Evolutionary conservation across 176 grass and related monocot genomes (phyloP).

Genomic region (Luzula sylvatica): DNA sequence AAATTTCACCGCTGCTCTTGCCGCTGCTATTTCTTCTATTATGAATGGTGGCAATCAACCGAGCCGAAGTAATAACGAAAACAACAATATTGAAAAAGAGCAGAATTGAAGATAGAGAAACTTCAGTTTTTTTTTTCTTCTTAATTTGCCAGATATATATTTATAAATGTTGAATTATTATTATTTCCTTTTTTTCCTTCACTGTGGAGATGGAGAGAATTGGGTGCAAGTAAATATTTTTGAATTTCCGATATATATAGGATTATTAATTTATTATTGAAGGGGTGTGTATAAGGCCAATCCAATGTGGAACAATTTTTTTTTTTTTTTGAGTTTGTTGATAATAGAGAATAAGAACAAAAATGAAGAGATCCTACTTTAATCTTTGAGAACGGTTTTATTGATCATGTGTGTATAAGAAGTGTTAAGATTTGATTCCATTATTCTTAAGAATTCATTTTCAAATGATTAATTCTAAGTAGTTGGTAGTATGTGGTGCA

Average conservation of each 20-base stretch:
- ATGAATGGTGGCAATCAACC: constrained; percentile 37
- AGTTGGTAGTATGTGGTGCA: not conserved
- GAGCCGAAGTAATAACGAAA: constrained; percentile 12
- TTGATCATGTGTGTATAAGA: no score
- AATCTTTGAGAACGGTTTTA: not conserved
- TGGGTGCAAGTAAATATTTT: constrained; percentile 18
- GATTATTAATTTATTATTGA: not conserved
- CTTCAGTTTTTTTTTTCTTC: constrained; percentile 6
- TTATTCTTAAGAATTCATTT: constrained; percentile 1
- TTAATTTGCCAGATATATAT: constrained; percentile 19
- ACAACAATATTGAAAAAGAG: constrained; percentile 27
- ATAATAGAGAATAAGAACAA: constrained; percentile 28
- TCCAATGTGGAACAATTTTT: constrained; percentile 29
- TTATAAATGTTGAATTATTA: constrained; percentile 12
- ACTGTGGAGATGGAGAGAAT: constrained; percentile 7
- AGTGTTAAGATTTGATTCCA: no score
- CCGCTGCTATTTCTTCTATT: constrained; percentile 78
- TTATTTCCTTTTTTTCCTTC: constrained; percentile 6
- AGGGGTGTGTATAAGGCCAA: constrained; percentile 4
- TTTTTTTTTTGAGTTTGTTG: constrained; percentile 21
- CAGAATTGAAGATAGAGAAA: constrained; percentile 22
- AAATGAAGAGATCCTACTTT: constrained; percentile 5
- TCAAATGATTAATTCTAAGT: not conserved
- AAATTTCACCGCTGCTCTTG: constrained; percentile 77
- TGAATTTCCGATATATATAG: constrained; percentile 13